These are phyloP conservation scores for bread wheat (Triticum aestivum) DNA, from an alignment of 176 grass and related monocot genomes.

Conservation along the genomic window IWGSC_CS_RefSeq_v2.1 NC_057798.1:158715763-158716262, in stretches of 20 bases:
- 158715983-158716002: constrained; percentile 30
- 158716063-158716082: not conserved
- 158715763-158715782: constrained; percentile 65
- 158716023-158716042: constrained; percentile 67
- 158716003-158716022: constrained; percentile 82
- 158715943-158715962: not conserved
- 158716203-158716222: not conserved
- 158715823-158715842: not conserved
- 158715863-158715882: constrained; percentile 48
- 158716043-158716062: not conserved
- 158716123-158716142: not conserved
- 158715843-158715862: constrained; percentile 27
- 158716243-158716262: not conserved
- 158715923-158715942: not conserved
- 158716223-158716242: not conserved
- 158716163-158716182: not conserved
- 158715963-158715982: not conserved
- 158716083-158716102: not conserved
- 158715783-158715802: constrained; percentile 36
- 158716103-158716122: not conserved
- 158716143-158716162: too few species aligned
- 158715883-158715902: constrained; percentile 37
- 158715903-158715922: not conserved
- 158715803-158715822: not conserved
- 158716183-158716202: not conserved